These are phyloP conservation scores for Rachicladosporium sp. DNA, from an alignment of 2,329 filamentous ascomycete genomes.

Conservation along the genomic window DNA sequence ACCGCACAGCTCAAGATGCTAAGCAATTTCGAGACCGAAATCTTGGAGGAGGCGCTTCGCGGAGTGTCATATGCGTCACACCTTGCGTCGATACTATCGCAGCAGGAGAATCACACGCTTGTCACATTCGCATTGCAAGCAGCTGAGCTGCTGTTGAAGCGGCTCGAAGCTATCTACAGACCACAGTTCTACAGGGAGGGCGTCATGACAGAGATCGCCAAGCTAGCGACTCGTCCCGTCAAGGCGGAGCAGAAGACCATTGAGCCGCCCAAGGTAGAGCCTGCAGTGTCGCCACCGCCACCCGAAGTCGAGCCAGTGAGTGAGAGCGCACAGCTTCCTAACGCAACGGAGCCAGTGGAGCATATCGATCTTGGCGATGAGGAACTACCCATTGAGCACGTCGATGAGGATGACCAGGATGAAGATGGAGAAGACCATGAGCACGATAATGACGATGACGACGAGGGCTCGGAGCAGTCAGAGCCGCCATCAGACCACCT, in stretches of 20 bases:
- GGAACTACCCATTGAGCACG: conserved; percentile 27
- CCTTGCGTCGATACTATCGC: conserved; percentile 84
- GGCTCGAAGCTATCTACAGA: conserved; percentile 76
- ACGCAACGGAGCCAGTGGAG: conserved; percentile 9
- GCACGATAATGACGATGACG: conserved; percentile 11
- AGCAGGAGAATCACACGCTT: conserved; percentile 80
- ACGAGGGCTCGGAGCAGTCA: conserved; percentile 27
- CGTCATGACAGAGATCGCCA: conserved; percentile 81
- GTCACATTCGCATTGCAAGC: conserved; percentile 82
- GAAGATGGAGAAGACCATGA: conserved; percentile 13
- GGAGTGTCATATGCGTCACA: conserved; percentile 93
- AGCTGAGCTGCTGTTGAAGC: conserved; percentile 72
- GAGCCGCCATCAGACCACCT: conserved; percentile 32
- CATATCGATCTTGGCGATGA: conserved; percentile 49
- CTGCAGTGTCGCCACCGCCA: not conserved
- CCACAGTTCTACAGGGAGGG: conserved; percentile 97
- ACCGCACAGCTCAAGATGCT: conserved; percentile 97
- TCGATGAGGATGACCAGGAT: conserved; percentile 18
- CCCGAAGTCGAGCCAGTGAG: conserved; percentile 12
- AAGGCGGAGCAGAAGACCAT: conserved; percentile 7
- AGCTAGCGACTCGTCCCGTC: conserved; percentile 48
- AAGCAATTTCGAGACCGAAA: conserved; percentile 75
- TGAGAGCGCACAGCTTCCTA: conserved; percentile 23
- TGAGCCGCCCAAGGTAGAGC: not conserved
- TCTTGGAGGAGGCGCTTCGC: conserved; percentile 74